Evolutionary conservation across 1,284 basidiomycete genomes (phyloP), one percentile per base, ranked within the genome.

Genomic region (Irpex sp.): DNA sequence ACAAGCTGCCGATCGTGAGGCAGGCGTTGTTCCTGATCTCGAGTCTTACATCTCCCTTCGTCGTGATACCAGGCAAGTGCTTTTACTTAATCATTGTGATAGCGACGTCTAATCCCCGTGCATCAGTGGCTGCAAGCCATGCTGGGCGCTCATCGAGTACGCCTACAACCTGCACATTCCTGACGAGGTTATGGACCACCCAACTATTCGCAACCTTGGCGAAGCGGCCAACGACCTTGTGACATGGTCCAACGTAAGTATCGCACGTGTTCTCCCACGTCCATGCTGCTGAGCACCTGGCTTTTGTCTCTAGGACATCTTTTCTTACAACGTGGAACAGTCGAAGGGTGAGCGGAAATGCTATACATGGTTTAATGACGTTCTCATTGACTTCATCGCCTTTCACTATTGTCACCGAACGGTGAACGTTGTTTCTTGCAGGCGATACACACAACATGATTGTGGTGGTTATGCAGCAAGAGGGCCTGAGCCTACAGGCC

Each of bases 381-480:
- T 47, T 21, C 52, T 59, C 49, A 63, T 38, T 56, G 26, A 58
- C 40, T 26, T 17, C 26, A 51, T 51, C 17, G 8, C 19, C 7
- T 21, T n/a, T 21, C 49, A 17, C 49, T 51, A 51, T 51, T 51
- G 49, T 17, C 49, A 51, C 19, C 49, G 49, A 17, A 51, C 49
- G 49, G 17, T 51, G 17, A 51, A 51, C 49, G 11, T 51, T 11
- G n/a, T 40, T 6, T 40, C 47, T 8, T 54, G 66, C 69, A 70
- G 78, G 78, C 44, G 78, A 80, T 64, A 79, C 74, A 31, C 78
- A 81, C 70, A 81, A 80, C 71, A 76, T 79, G 74, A 73, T 81
- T 63, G 72, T 73, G 15, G 74, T 79, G 60, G 71, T 78, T 34
- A 77, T 77, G 71, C 57, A 65, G 48, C 71, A 75, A 36, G 69